phyloP scores from a whole-genome alignment of 2,329 filamentous ascomycete genomes.

The Neonectria hederae region DNA sequence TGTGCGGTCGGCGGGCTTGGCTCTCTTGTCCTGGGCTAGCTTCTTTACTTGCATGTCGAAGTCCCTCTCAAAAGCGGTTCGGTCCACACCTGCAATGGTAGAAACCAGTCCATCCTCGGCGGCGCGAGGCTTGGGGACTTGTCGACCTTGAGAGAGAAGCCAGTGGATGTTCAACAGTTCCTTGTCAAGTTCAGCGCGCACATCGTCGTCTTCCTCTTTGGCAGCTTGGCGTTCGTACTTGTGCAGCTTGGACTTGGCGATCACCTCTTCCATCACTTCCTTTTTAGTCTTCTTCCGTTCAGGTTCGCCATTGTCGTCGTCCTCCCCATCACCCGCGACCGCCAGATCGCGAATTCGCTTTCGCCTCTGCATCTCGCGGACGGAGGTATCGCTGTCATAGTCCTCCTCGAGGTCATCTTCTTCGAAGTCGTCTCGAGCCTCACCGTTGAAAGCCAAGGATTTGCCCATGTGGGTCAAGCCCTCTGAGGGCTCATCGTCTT shows the following conservation, averaged over 20 bases:
- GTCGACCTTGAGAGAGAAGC: constrained; percentile 66
- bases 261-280: constrained; percentile 97
- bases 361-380: constrained; percentile 62
- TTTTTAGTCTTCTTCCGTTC: constrained; percentile 94
- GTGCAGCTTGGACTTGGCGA: constrained; percentile 94
- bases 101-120: constrained; percentile 35
- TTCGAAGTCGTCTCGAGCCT: constrained; percentile 76
- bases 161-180: constrained; percentile 80
- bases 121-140: constrained; percentile 49
- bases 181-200: constrained; percentile 85
- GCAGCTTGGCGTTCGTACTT: constrained; percentile 93
- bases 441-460: constrained; percentile 70
- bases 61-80: constrained; percentile 78
- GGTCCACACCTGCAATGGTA: constrained; percentile 65
- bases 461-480: constrained; percentile 86
- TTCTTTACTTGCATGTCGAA: constrained; percentile 88
- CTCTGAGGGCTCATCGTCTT: constrained; percentile 73
- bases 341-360: constrained; percentile 64
- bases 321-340: constrained; percentile 58
- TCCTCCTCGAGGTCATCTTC: constrained; percentile 75
- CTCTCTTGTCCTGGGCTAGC: constrained; percentile 84
- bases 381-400: constrained; percentile 66
- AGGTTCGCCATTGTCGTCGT: constrained; percentile 66
- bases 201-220: constrained; percentile 92
- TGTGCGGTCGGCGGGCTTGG: constrained; percentile 84